These are phyloP conservation scores for Citrus maxima DNA, from an alignment of 345 rosid species.

Conservation along the genomic window DNA sequence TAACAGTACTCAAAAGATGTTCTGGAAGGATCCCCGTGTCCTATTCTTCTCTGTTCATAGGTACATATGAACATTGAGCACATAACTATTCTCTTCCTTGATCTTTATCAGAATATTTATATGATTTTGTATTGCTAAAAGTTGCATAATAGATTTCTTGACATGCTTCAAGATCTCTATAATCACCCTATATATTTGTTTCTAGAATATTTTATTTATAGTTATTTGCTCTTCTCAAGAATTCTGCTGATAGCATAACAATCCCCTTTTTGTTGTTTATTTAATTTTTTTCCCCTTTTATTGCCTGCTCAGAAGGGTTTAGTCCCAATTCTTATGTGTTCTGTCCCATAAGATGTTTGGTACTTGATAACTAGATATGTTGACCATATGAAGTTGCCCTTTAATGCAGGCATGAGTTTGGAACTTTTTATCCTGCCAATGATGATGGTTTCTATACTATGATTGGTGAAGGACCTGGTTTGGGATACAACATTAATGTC, in stretches of 20 bases:
- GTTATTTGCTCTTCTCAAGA: neutral
- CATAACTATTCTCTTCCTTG: neutral
- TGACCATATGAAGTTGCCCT: constrained; percentile 9
- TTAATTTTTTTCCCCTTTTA: neutral
- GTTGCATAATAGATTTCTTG: neutral
- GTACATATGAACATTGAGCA: constrained; percentile 29
- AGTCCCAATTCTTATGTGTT: neutral
- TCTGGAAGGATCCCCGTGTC: constrained; percentile 89
- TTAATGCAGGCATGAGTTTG: constrained; percentile 76
- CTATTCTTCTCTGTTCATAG: constrained; percentile 98
- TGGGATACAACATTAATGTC: constrained; percentile 89
- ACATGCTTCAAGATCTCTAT: constrained; percentile 1
- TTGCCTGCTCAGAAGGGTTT: neutral
- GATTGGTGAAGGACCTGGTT: constrained; percentile 90
- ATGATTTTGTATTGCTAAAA: neutral
- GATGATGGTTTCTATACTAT: constrained; percentile 74
- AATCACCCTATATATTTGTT: neutral
- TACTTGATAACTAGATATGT: neutral
- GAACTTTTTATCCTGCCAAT: constrained; percentile 76
- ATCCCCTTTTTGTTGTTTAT: neutral
- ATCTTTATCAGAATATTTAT: neutral
- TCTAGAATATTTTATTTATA: neutral
- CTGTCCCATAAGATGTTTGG: neutral
- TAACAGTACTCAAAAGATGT: constrained; percentile 88
- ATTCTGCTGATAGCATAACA: neutral